phyloP scores from a whole-genome alignment of 2,329 filamentous ascomycete genomes.

The Sporothrix protearum region DNA sequence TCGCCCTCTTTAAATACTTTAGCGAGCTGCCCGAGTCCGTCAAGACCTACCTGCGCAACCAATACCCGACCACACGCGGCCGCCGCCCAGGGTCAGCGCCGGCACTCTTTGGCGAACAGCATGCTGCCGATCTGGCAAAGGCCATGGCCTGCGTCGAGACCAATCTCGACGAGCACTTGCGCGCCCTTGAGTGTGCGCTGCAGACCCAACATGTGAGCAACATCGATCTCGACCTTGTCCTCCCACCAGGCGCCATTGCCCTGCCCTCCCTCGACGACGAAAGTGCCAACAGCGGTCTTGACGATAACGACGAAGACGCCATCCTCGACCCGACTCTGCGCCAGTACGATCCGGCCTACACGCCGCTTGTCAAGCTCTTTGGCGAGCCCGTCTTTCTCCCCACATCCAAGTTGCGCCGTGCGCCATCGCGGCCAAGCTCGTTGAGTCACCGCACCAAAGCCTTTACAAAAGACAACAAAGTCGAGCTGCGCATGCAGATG shows the following conservation, averaged over 20 bases:
- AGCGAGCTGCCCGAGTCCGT: constrained; percentile 74
- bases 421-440: constrained; percentile 80
- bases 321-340: constrained; percentile 60
- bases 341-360: constrained; percentile 71
- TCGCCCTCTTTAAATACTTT: constrained; percentile 93
- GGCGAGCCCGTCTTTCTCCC: constrained; percentile 84
- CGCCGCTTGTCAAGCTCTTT: constrained; percentile 70
- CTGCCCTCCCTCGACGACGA: constrained; percentile 45
- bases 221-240: constrained; percentile 80
- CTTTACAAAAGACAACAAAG: constrained; percentile 77
- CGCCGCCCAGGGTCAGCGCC: constrained; percentile 62
- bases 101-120: constrained; percentile 79
- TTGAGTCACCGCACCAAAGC: constrained; percentile 68
- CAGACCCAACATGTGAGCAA: constrained; percentile 79
- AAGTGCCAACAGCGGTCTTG: constrained; percentile 35
- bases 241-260: constrained; percentile 71
- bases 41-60: constrained; percentile 65
- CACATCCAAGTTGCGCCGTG: constrained; percentile 76
- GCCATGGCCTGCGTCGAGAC: constrained; percentile 81
- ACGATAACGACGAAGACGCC: constrained; percentile 61
- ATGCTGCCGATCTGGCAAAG: constrained; percentile 85
- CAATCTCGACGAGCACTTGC: constrained; percentile 65
- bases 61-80: constrained; percentile 51
- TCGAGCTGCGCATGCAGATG: constrained; percentile 81
- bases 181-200: constrained; percentile 69